phyloP scores from a whole-genome alignment of 495 filamentous ascomycete genomes.

The Penicillium herquei region DNA sequence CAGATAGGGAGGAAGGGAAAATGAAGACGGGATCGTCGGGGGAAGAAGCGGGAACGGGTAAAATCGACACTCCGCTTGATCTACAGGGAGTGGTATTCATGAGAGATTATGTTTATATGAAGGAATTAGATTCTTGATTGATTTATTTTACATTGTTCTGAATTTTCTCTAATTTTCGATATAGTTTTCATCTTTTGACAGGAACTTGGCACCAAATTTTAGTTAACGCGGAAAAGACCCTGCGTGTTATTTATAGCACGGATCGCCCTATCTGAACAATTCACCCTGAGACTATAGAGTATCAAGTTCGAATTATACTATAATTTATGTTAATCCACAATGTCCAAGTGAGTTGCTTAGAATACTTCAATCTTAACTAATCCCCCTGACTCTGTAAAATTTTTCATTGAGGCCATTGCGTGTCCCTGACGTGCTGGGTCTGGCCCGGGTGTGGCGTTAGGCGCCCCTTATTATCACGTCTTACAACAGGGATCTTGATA shows the following conservation, averaged over 20 bases:
- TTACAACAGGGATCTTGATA: background rate
- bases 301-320: too few relatives aligned
- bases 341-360: too few relatives aligned
- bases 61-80: constrained; percentile 1
- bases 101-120: background rate
- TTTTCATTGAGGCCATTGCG: constrained; percentile 1
- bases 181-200: background rate
- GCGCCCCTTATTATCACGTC: background rate
- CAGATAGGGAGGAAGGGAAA: constrained; percentile 23
- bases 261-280: background rate
- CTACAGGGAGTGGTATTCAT: background rate
- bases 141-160: background rate
- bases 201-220: background rate
- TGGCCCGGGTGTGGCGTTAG: constrained; percentile 15
- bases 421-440: constrained; percentile 6
- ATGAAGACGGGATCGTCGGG: constrained; percentile 28
- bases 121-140: background rate
- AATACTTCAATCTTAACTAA: background rate
- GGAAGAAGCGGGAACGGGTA: constrained; percentile 17
- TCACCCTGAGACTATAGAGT: too few relatives aligned
- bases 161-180: background rate
- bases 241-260: background rate
- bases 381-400: background rate
- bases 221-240: background rate
- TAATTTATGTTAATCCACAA: too few relatives aligned